Evolutionary conservation across 768 basidiomycete genomes (phyloP).

Genomic region (Kwoniella sp.): DNA sequence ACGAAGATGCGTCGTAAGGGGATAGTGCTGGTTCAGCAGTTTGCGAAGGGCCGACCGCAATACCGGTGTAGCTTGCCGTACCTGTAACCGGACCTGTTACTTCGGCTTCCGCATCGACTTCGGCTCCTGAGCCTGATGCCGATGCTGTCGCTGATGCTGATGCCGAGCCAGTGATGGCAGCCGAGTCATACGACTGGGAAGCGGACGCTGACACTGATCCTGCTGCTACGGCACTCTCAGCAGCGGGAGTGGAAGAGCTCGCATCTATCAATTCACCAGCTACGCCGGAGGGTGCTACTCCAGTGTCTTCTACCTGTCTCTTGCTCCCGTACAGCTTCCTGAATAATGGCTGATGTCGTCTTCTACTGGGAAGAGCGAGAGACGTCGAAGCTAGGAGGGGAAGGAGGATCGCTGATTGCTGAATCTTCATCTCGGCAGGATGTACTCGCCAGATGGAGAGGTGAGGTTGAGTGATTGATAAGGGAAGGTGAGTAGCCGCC

Average conservation of each 20-base stretch:
- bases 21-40: constrained; percentile 21
- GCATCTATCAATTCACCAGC: constrained; percentile 11
- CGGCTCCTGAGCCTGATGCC: constrained; percentile 5
- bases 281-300: constrained; percentile 7
- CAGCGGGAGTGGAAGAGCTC: constrained; percentile 1
- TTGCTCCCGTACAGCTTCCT: constrained; percentile 26
- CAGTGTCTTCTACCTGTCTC: constrained; percentile 19
- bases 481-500: constrained; percentile 32
- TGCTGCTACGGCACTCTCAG: not conserved
- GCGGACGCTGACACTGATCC: not conserved
- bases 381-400: constrained; percentile 35
- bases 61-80: constrained; percentile 25
- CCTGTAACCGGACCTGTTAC: not conserved
- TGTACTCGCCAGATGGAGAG: not conserved
- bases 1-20: constrained; percentile 18
- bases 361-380: constrained; percentile 30
- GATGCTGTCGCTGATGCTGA: not conserved
- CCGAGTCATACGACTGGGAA: not conserved
- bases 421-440: constrained; percentile 22
- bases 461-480: not conserved
- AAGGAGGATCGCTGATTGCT: constrained; percentile 30
- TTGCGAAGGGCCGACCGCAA: constrained; percentile 29
- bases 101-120: not conserved
- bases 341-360: constrained; percentile 20
- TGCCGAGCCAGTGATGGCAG: not conserved